phyloP scores from a whole-genome alignment of 2,329 filamentous ascomycete genomes.

The Diaporthe nobilis region DNA sequence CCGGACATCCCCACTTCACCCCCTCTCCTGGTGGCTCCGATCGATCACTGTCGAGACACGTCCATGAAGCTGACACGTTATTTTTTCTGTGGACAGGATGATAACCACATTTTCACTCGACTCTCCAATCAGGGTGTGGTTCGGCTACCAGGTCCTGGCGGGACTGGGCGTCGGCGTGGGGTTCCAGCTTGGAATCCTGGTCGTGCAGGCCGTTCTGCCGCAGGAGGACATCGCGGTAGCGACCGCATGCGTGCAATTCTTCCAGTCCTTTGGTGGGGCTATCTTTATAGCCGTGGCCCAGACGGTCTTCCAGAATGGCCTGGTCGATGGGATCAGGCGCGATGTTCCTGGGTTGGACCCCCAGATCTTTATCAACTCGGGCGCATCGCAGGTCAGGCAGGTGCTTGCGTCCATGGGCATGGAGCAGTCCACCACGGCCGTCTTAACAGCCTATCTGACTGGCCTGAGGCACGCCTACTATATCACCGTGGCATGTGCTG shows the following conservation, averaged over 20 bases:
- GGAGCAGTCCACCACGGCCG: conserved; percentile 57
- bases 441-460: conserved; percentile 63
- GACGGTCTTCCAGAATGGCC: conserved; percentile 75
- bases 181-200: conserved; percentile 61
- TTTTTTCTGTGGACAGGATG: conserved; percentile 52
- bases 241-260: conserved; percentile 68
- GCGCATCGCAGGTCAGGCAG: conserved; percentile 58
- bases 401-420: conserved; percentile 59
- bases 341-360: conserved; percentile 39
- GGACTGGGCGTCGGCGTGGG: conserved; percentile 64
- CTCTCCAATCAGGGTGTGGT: conserved; percentile 63
- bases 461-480: conserved; percentile 67
- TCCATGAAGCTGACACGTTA: background rate
- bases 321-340: conserved; percentile 60
- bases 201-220: conserved; percentile 65
- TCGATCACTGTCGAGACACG: background rate
- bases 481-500: conserved; percentile 64
- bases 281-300: conserved; percentile 76
- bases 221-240: conserved; percentile 63
- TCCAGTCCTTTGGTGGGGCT: conserved; percentile 75
- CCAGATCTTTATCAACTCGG: conserved; percentile 40
- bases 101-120: conserved; percentile 64
- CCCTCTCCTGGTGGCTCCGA: background rate
- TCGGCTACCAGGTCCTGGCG: conserved; percentile 68
- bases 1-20: background rate